A percentile compares a stretch with the other conserved stretches of the same genome.
phyloP scores from a whole-genome alignment of 163 green algal species.

The Chlamydomonas reinhardtii region DNA sequence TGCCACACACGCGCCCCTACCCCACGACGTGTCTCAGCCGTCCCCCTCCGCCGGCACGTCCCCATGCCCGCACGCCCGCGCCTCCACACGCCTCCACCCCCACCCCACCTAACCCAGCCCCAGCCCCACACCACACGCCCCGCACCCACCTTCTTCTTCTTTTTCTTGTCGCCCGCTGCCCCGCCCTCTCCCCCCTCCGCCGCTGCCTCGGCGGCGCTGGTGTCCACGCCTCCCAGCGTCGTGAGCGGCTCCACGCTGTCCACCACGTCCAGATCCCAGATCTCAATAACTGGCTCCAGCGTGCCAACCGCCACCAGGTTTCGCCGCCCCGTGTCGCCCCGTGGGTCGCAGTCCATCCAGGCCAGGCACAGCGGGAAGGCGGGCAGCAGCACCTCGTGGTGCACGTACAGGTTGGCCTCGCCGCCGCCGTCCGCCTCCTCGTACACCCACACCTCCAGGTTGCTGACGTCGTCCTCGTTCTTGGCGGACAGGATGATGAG shows the following conservation, averaged over 20 bases:
- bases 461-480: slow-evolving; percentile 95
- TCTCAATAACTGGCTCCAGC: slow-evolving; percentile 95
- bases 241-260: slow-evolving; percentile 89
- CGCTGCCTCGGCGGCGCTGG: slow-evolving; percentile 15
- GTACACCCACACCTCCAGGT: slow-evolving; percentile 97
- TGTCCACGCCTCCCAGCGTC: slow-evolving; percentile 77
- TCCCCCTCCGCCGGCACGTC: no score
- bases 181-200: slow-evolving; percentile 43
- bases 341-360: slow-evolving; percentile 87
- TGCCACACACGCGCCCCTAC: no score
- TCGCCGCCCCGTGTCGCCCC: slow-evolving; percentile 16
- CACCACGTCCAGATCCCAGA: slow-evolving; percentile 97
- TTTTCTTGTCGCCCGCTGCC: slow-evolving; percentile 75
- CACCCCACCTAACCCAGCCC: not conserved
- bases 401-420: slow-evolving; percentile 94
- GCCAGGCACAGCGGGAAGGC: slow-evolving; percentile 92
- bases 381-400: slow-evolving; percentile 96
- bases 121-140: not conserved
- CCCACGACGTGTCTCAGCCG: no score
- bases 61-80: not conserved
- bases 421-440: slow-evolving; percentile 83
- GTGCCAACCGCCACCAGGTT: slow-evolving; percentile 89
- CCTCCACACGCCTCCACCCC: not conserved
- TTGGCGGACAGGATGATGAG: slow-evolving; percentile 91
- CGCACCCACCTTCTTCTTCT: slow-evolving; percentile 74